Evolutionary conservation across 2,329 filamentous ascomycete species (phyloP), one percentile per base, ranked within the genome.

Genomic region (Xylariaceae sp.): DNA sequence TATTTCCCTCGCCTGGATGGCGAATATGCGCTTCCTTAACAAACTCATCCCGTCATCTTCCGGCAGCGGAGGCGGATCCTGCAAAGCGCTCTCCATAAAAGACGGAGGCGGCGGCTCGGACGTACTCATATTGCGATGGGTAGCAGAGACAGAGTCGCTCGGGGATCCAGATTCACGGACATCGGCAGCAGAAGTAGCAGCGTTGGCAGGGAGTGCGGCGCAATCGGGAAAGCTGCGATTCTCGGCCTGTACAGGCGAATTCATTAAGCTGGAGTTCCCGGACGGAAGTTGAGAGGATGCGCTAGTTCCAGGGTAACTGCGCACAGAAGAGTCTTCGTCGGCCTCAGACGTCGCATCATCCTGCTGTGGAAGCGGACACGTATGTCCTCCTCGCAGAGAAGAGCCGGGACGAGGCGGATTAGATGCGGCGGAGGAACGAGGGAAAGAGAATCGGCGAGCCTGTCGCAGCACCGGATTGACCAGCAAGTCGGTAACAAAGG

Each of bases 21-120:
- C 75, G 55, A 87, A 78, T 60, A 94, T 90, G 57, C 81, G 82
- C 59, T 74, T 77, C 63, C 89, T 78, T 62, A 92, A 70, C 51
- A 73, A 70, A 16, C 80, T 76, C 85, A 89, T 92, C 42, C 89
- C 89, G 74, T 94, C 89, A 65, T 92, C 87, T 66, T 86, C 89
- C 1, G 88, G 88, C 39, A 90, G 68, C 39, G 67, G 56, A 43
- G 62, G 59, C 37, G 57, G 58, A 42, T 59, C 56, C 53, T 34
- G 48, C 36, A 34, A 5, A 5, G 15, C 18, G 21, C 49, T 30
- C 36, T n/a, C 47, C 44, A 45, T n/a, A 5, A 44, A 37, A 37
- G 56, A 51, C 19, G 51, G 51, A 19, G 59, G 52, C 36, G 53
- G 41, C 4, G 45, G 42, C 32, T 51, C 55, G 8, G 53, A 45